Conservation (phyloP, 345 rosid genomes). For the Corchorus capsularis region DNA sequence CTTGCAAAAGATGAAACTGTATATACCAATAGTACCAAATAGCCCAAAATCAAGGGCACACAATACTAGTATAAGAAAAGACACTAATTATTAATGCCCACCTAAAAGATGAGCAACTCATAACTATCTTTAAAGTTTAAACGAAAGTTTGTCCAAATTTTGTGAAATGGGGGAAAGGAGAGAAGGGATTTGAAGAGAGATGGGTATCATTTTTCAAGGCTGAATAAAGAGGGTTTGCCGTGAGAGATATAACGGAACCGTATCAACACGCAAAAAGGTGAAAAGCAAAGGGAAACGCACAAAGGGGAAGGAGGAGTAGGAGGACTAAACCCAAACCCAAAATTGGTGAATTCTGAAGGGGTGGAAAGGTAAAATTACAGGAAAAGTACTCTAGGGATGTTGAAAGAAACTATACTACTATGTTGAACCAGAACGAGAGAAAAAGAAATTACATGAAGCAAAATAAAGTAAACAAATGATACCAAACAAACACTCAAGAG, state of each 20-base stretch:
- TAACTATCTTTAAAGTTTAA: neutral
- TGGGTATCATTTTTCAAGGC: neutral
- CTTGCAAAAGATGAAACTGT: slow-evolving; percentile 6
- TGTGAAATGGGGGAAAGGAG: too few species aligned
- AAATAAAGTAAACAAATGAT: too few species aligned
- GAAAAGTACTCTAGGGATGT: too few species aligned
- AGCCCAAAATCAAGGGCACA: neutral
- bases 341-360: slow-evolving; percentile 16
- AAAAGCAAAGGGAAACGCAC: too few species aligned
- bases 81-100: slow-evolving; percentile 26
- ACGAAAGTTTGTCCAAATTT: neutral
- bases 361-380: slow-evolving; percentile 28
- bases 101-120: slow-evolving; percentile 21
- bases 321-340: neutral
- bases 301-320: slow-evolving; percentile 10
- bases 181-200: too few species aligned
- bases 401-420: too few species aligned
- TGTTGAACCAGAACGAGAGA: too few species aligned
- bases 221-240: too few species aligned
- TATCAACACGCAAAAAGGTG: too few species aligned
- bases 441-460: too few species aligned
- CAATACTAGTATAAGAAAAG: neutral
- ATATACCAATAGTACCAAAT: neutral
- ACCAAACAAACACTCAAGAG: too few species aligned
- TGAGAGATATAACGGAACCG: too few species aligned